A percentile compares a stretch with the other conserved stretches of the same genome.
Evolutionary conservation across 2,329 filamentous ascomycete genomes (phyloP).

Genomic region (Aspergillus oerlinghausenensis): DNA sequence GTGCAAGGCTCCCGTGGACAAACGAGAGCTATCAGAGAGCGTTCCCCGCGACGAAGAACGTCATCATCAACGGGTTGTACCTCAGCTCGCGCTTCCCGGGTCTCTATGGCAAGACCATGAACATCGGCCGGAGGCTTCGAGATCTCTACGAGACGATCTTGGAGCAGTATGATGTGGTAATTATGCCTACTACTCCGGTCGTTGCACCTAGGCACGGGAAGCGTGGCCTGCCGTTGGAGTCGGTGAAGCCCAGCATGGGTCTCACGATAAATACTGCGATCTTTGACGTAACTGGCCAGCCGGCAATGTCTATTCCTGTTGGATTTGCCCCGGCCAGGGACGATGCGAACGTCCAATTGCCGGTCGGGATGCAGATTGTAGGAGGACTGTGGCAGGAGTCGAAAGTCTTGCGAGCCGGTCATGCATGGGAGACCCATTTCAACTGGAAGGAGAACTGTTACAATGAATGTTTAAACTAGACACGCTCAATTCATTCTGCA

Average conservation of each 20-base stretch:
- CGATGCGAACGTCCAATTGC: conserved; percentile 33
- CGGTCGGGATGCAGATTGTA: conserved; percentile 54
- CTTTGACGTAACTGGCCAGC: conserved; percentile 56
- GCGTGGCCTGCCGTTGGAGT: conserved; percentile 20
- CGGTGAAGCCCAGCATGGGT: conserved; percentile 42
- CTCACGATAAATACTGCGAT: conserved; percentile 53
- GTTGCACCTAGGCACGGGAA: conserved; percentile 23
- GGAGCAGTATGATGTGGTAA: conserved; percentile 34
- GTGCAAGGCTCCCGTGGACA: conserved; percentile 44
- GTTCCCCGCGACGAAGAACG: conserved; percentile 42
- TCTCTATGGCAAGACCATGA: conserved; percentile 40
- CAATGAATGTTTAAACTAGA: not conserved
- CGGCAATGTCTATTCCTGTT: conserved; percentile 50
- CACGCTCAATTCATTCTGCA: not conserved
- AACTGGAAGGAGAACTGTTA: conserved; percentile 18
- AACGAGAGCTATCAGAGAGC: conserved; percentile 48
- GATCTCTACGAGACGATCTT: conserved; percentile 41
- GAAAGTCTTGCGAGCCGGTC: conserved; percentile 20
- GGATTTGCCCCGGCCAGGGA: conserved; percentile 38
- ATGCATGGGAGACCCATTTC: conserved; percentile 21
- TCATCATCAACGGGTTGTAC: conserved; percentile 39
- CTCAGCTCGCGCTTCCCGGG: conserved; percentile 35
- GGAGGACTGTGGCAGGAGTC: conserved; percentile 34
- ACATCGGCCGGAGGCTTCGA: conserved; percentile 35
- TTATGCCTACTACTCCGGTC: conserved; percentile 37